phyloP scores from a whole-genome alignment of 805 yeast genomes.

The Kluyveromyces aestuarii region DNA sequence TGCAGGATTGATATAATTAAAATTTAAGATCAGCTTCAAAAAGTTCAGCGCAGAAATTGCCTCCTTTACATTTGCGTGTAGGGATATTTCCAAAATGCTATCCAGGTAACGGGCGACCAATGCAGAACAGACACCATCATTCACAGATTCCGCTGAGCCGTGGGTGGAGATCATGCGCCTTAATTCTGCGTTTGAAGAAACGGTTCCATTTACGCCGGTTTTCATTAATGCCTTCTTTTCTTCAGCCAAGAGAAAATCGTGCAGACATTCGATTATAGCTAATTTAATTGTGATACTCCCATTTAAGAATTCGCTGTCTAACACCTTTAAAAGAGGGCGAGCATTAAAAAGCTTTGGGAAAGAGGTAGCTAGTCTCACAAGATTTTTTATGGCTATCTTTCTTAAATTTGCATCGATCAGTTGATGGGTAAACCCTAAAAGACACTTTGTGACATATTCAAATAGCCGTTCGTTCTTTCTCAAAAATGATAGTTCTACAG shows the following conservation, averaged over 20 bases:
- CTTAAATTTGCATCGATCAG: constrained; percentile 31
- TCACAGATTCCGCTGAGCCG: constrained; percentile 34
- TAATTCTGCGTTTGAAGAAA: constrained; percentile 27
- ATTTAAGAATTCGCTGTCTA: constrained; percentile 41
- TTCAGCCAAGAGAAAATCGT: constrained; percentile 48
- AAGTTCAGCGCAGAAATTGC: constrained; percentile 47
- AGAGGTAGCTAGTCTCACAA: constrained; percentile 49
- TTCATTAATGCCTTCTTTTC: constrained; percentile 37
- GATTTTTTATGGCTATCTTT: constrained; percentile 45
- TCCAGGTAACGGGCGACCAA: constrained; percentile 54
- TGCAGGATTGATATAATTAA: constrained; percentile 73
- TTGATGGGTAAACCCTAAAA: constrained; percentile 44
- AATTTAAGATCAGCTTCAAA: constrained; percentile 44
- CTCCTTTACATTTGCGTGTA: constrained; percentile 35
- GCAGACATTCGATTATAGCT: constrained; percentile 47
- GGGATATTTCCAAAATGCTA: constrained; percentile 40
- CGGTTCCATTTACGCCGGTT: constrained; percentile 32
- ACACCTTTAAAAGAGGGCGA: constrained; percentile 40
- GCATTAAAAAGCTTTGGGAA: constrained; percentile 62
- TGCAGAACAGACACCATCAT: constrained; percentile 68
- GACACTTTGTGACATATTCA: constrained; percentile 48
- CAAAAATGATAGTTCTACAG: constrained; percentile 34
- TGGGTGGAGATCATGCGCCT: constrained; percentile 39
- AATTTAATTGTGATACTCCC: constrained; percentile 36
- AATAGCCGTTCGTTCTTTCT: constrained; percentile 45